These are phyloP conservation scores for Lippia alba DNA, from an alignment of 305 asterid genomes.

Conservation along the genomic window DNA sequence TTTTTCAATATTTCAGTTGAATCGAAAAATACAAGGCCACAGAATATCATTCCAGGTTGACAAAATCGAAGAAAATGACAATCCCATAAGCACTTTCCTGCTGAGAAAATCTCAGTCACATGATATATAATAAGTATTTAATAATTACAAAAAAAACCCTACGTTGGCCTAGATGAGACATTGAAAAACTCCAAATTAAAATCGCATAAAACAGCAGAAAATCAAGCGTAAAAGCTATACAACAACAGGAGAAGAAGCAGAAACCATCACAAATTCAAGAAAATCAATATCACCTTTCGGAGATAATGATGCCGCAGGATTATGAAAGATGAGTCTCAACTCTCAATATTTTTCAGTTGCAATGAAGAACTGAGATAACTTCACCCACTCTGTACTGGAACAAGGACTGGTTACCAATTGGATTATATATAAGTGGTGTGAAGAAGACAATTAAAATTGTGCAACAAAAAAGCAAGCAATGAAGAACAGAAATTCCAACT, in stretches of 20 bases:
- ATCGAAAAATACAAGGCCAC: slow-evolving; percentile 35
- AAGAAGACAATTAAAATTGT: slow-evolving; percentile 19
- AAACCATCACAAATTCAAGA: background rate
- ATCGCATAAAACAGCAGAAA: background rate
- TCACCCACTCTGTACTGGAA: slow-evolving; percentile 26
- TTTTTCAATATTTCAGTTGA: slow-evolving; percentile 40
- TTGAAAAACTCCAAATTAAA: background rate
- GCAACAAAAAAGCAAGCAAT: background rate
- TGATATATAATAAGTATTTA: background rate
- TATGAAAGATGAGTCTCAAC: background rate
- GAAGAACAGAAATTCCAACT: slow-evolving; percentile 30
- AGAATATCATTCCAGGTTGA: slow-evolving; percentile 49
- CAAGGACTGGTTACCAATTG: slow-evolving; percentile 8
- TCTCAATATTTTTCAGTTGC: background rate
- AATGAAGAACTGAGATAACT: slow-evolving; percentile 27
- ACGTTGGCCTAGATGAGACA: background rate
- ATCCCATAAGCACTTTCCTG: slow-evolving; percentile 43
- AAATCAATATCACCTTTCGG: slow-evolving; percentile 27
- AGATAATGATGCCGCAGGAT: background rate
- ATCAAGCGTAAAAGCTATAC: background rate
- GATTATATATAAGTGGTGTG: slow-evolving; percentile 1
- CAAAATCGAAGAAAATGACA: slow-evolving; percentile 46
- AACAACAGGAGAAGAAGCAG: background rate
- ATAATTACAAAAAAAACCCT: background rate
- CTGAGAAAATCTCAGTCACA: background rate